Base-by-base conservation (phyloP, 2,329 filamentous ascomycete species). In the Orbilia brochopaga region DNA sequence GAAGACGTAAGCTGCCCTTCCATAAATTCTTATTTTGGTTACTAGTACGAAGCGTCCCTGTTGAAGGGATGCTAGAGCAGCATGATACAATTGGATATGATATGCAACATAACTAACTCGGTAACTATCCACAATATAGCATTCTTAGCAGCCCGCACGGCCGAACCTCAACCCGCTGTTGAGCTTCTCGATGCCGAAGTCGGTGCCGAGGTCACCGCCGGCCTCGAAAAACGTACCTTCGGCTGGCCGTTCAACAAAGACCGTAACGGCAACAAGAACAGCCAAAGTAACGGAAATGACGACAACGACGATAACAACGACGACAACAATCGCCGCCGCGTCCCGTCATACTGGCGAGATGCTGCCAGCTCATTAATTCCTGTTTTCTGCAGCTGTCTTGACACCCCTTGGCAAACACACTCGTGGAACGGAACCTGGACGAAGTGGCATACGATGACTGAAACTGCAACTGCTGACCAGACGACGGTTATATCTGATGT, bases 361-460 rank as follows among this genome's bases (percentile, higher is more conserved):
- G 52, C 62, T 24, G 52, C 57, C 1, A 46, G 57, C 10, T 13
- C 7, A 8, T 4, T 63, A 13, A n/a, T 69, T 5, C 52, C 35
- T 40, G 24, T 53, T 1, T 52, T 69, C 5, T 69, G 65, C 37
- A 52, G 27, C 23, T 69, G 65, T 27, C 13, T 62, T 19, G 65
- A 54, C 37, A 58, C 44, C n/a, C 65, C 58, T 0, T 63, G 65
- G 65, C 53, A 59, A 19, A 69, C 65, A 6, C 35, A 37, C 19
- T 58, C 50, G 15, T 30, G 21, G 11, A 58, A 32, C 27, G 59
- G 57, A 15, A 58, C 58, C 5, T 35, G 15, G 11, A 69, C 65
- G 1, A 8, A 11, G 1, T 50, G 19, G 21, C 37, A 57, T 44
- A 63, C 52, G 24, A 58, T 32, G 52, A 70, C 66, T 21, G 11